Percentiles rank a stretch among this genome's conserved stretches.
Conservation (phyloP, 2,329 filamentous ascomycete species). For the Pezicula neosporulosa region DNA sequence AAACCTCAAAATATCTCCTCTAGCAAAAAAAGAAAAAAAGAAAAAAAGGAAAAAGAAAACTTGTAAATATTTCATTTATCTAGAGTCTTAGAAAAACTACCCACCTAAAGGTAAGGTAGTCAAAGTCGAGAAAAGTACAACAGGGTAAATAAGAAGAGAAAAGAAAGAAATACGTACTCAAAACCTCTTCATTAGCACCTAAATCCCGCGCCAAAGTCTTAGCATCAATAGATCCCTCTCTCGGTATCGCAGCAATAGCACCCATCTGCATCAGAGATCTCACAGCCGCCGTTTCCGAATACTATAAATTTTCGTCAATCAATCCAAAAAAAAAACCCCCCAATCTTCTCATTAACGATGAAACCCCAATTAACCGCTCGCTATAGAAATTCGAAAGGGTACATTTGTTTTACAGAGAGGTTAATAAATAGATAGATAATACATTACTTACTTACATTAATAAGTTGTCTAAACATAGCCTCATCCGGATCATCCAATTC, state of each 20-base stretch:
- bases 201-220: slow-evolving; percentile 16
- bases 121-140: neutral
- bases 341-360: neutral
- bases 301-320: too few species aligned
- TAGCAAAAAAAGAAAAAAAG: too few species aligned
- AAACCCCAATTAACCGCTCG: neutral
- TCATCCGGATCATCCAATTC: slow-evolving; percentile 22
- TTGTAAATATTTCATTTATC: neutral
- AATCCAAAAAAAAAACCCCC: too few species aligned
- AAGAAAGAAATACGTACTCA: slow-evolving; percentile 12
- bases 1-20: too few species aligned
- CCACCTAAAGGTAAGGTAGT: too few species aligned
- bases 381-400: too few species aligned
- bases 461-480: slow-evolving; percentile 25
- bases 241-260: slow-evolving; percentile 24
- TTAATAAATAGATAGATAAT: too few species aligned
- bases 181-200: slow-evolving; percentile 19
- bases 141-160: neutral
- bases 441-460: slow-evolving; percentile 22
- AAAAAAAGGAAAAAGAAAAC: too few species aligned
- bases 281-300: slow-evolving; percentile 17
- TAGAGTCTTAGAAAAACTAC: too few species aligned
- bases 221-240: slow-evolving; percentile 20
- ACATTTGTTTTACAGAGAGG: too few species aligned
- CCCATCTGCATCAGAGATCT: slow-evolving; percentile 17